Evolutionary conservation across 805 yeast genomes (phyloP), one percentile per base, ranked within the genome.

Genomic region (Pichia heedii): DNA sequence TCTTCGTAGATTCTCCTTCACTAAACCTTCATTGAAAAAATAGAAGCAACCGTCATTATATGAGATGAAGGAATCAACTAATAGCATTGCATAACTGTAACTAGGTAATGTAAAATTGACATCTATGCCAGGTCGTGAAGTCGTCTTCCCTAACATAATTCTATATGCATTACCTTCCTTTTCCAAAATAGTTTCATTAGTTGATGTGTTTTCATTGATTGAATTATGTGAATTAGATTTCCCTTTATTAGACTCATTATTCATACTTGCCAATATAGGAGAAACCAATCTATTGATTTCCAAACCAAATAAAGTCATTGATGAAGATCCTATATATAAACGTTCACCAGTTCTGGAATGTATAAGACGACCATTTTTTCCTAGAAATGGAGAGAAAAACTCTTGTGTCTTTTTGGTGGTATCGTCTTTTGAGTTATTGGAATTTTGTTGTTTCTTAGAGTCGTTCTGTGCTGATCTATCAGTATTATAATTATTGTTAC

Each of bases 21-120:
- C 85, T 19, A 82, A 55, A 1, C 94, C 94, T 58, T 84, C 94
- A 56, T 84, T 84, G 65, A 84, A 84, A 54, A 84, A 84, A 62
- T 84, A 84, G 58, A 84, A 84, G 53, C 94, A 84, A 1, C 89
- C 93, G 60, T 83, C 93, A 53, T 84, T 84, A 58, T 82, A 84
- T 41, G 81, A 80, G 42, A 84, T 74, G 51, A 84, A 84, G 0
- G 86, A 79, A 55, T 84, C 90, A 12, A 84, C 84, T 39, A 84
- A 62, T 13, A 81, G 58, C 74, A 81, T 74, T 7, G 90, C 88
- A 58, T 83, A 82, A 3, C 85, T 76, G 50, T 81, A 83, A 13
- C 86, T 77, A 1, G 94, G 94, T 16, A 84, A 64, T 0, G 85
- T 74, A 55, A 82, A 81, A 53, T 81, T 79, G 21, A 81, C 84